phyloP scores from a whole-genome alignment of 805 yeast species.

The Candida sithepensis region DNA sequence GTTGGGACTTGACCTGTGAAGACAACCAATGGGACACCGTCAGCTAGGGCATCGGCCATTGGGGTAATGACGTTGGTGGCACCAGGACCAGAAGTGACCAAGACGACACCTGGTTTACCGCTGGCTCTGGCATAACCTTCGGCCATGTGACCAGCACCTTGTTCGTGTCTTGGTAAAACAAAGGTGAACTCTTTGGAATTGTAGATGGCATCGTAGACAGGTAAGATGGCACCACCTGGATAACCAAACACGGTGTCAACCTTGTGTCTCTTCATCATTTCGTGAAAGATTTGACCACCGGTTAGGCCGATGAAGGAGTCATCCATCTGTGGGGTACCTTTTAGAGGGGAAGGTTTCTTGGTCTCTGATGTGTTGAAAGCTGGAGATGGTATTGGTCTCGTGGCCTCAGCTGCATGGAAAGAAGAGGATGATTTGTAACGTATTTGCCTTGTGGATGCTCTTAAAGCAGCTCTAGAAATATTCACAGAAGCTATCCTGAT shows the following conservation, averaged over 20 bases:
- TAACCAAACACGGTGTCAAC: slow-evolving; percentile 97
- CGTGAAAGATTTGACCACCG: slow-evolving; percentile 99
- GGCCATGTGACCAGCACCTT: slow-evolving; percentile 99
- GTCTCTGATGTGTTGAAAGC: slow-evolving; percentile 39
- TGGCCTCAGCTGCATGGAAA: slow-evolving; percentile 9
- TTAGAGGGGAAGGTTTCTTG: slow-evolving; percentile 18
- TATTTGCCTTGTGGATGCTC: slow-evolving; percentile 3
- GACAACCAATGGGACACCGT: slow-evolving; percentile 95
- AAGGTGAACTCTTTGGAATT: slow-evolving; percentile 86
- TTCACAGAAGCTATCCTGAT: slow-evolving; percentile 3
- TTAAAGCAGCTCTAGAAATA: slow-evolving; percentile 2
- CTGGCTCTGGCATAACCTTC: slow-evolving; percentile 95
- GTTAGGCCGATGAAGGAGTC: slow-evolving; percentile 90
- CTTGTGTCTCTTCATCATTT: slow-evolving; percentile 95
- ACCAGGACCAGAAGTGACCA: slow-evolving; percentile 99
- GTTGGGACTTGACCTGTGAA: slow-evolving; percentile 98
- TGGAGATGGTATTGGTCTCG: slow-evolving; percentile 43
- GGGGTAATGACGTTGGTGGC: slow-evolving; percentile 99
- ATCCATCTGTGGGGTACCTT: slow-evolving; percentile 43
- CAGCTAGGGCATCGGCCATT: slow-evolving; percentile 94
- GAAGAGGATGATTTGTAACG: slow-evolving; percentile 23
- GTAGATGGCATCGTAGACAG: slow-evolving; percentile 95
- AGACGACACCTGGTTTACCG: slow-evolving; percentile 96
- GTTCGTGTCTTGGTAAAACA: slow-evolving; percentile 94
- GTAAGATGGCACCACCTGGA: slow-evolving; percentile 98